Percentiles rank a stretch among this genome's conserved stretches.
Conservation (phyloP, 2,329 filamentous ascomycete species). For the Pyricularia pennisetigena region DNA sequence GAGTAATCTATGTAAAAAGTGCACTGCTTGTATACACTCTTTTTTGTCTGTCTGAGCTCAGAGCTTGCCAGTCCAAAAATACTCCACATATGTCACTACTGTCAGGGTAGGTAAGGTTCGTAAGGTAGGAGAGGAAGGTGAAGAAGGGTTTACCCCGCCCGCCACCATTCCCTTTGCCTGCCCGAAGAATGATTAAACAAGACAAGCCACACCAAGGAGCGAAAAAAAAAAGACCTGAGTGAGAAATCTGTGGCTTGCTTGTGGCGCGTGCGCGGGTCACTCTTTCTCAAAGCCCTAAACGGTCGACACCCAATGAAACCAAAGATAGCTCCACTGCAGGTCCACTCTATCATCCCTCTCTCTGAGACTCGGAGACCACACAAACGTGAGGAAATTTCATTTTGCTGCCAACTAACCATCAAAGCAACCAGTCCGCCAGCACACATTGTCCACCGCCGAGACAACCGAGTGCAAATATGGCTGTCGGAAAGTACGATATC, state of each 20-base stretch:
- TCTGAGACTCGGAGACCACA: background rate
- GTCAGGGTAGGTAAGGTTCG: background rate
- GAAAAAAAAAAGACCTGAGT: background rate
- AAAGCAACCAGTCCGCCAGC: conserved; percentile 25
- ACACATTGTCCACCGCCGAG: conserved; percentile 28
- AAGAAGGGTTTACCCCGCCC: no score
- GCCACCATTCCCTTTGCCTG: background rate
- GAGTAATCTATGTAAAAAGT: no score
- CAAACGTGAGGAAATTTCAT: background rate
- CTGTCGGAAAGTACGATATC: conserved; percentile 46
- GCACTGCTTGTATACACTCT: no score
- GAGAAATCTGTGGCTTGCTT: background rate
- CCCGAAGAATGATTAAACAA: background rate
- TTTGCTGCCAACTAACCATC: conserved; percentile 12
- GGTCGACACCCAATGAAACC: background rate
- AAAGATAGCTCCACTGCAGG: background rate
- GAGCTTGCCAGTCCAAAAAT: background rate
- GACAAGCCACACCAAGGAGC: background rate
- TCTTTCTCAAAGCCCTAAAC: background rate
- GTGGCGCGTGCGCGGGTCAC: background rate
- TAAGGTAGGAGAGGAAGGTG: no score
- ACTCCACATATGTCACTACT: background rate
- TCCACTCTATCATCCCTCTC: background rate
- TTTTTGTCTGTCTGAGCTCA: background rate
- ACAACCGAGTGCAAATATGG: conserved; percentile 45